These are phyloP conservation scores for Gossypium turneri DNA, from an alignment of 345 rosid genomes.

Conservation along the genomic window DNA sequence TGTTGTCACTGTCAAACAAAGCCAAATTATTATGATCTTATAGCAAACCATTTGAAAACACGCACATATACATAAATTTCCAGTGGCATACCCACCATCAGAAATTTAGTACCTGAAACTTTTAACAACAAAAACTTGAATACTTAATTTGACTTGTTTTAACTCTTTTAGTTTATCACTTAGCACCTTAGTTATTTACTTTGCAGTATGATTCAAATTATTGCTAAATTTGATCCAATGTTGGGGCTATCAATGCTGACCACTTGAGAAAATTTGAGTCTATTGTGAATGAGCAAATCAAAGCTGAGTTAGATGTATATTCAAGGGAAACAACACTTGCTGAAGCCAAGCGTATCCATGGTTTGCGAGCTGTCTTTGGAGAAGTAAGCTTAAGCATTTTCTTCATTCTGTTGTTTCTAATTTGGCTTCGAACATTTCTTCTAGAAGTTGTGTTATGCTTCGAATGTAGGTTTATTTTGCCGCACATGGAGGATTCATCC, in stretches of 20 bases:
- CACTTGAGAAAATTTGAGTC: slow-evolving; percentile 67
- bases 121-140: background rate
- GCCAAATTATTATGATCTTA: too few relatives aligned
- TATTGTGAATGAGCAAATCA: slow-evolving; percentile 82
- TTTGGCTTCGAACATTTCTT: background rate
- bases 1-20: too few relatives aligned
- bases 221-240: background rate
- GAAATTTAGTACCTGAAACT: background rate
- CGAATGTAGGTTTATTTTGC: slow-evolving; percentile 49
- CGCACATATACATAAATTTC: background rate
- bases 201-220: slow-evolving; percentile 8
- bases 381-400: slow-evolving; percentile 51
- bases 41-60: too few relatives aligned
- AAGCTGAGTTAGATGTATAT: slow-evolving; percentile 75
- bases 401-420: slow-evolving; percentile 10
- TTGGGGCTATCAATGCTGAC: slow-evolving; percentile 65
- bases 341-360: slow-evolving; percentile 38
- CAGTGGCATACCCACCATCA: background rate
- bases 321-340: slow-evolving; percentile 64
- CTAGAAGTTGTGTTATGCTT: slow-evolving; percentile 13
- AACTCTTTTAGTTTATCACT: background rate
- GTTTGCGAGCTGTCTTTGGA: slow-evolving; percentile 77
- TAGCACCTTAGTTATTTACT: background rate
- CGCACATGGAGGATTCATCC: background rate
- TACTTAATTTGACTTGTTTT: background rate